Evolutionary conservation across 2,329 filamentous ascomycete genomes (phyloP), one percentile per base, ranked within the genome.

Genomic region (Hypoxylon sp.): DNA sequence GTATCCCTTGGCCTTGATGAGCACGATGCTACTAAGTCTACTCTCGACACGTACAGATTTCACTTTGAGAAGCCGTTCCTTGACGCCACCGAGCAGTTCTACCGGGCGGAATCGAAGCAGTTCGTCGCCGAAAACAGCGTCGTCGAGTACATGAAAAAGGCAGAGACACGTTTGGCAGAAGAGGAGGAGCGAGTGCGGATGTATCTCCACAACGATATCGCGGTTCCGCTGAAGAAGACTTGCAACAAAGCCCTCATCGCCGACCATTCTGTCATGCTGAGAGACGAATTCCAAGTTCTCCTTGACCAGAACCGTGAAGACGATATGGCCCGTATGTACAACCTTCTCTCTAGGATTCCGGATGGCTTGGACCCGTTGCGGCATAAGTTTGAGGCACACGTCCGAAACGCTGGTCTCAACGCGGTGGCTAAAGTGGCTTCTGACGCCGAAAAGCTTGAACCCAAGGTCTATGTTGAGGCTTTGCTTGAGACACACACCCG

Each of bases 141-240:
- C 3, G 94, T 99, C 32, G 95, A 99, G 75, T 99, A 98, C 80
- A 98, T 99, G 95, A 98, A 98, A 84, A 99, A 99, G 85, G 96
- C 95, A 0, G 94, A 98, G 79, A 80, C 88, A 43, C 89, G 95
- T 30, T 80, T 99, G 64, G 88, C 92, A 6, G 95, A 99, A 78
- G 95, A 99, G 78, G 95, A 97, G 80, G 92, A 94, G 75, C 92
- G 95, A 24, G 95, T 99, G 8, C 89, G 89, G 68, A 88, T 98
- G 74, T 99, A 97, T 74, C 84, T 99, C 47, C 93, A 98, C 73
- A 87, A 89, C 34, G 95, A 99, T 78, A 97, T 98, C 60, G 91
- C 92, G 70, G 81, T 89, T 6, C 89, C 89, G 15, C 82, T 99
- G 56, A 97, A 94, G 81, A 93, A 92, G 73, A 89, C 89, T 2